phyloP scores from a whole-genome alignment of 2,329 filamentous ascomycete species.

The Hymenotorrendiella dingleyae region DNA sequence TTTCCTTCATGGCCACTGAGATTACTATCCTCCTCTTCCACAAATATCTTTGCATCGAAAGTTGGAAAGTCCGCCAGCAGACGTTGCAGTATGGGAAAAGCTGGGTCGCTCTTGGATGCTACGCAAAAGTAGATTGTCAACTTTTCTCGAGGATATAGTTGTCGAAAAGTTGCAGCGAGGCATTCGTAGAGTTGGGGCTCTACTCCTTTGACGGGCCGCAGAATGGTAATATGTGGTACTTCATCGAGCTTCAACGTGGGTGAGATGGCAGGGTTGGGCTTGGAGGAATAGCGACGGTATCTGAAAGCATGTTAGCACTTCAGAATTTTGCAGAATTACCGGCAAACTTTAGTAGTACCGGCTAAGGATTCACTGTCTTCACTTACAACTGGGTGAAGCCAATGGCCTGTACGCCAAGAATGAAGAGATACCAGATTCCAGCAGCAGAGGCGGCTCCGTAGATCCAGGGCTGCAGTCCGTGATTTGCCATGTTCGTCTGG shows the following conservation, averaged over 20 bases:
- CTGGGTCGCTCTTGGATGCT: conserved; percentile 66
- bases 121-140: conserved; percentile 81
- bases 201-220: conserved; percentile 88
- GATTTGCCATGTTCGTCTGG: conserved; percentile 1
- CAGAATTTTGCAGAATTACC: not conserved
- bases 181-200: conserved; percentile 91
- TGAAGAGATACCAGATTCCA: conserved; percentile 46
- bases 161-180: conserved; percentile 76
- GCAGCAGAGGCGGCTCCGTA: conserved; percentile 39
- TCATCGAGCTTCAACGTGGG: conserved; percentile 44
- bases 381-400: conserved; percentile 54
- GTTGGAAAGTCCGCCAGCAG: conserved; percentile 68
- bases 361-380: no score
- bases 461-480: conserved; percentile 18
- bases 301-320: conserved; percentile 30
- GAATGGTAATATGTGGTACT: conserved; percentile 79
- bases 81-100: conserved; percentile 65
- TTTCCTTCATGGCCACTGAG: conserved; percentile 50
- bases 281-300: conserved; percentile 47
- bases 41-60: conserved; percentile 64
- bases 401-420: conserved; percentile 49
- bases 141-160: conserved; percentile 71
- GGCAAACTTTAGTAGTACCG: no score
- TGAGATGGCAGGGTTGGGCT: conserved; percentile 44
- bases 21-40: conserved; percentile 76